Conservation (phyloP, 2,329 filamentous ascomycete species). For the Colletotrichum graminicola region DNA sequence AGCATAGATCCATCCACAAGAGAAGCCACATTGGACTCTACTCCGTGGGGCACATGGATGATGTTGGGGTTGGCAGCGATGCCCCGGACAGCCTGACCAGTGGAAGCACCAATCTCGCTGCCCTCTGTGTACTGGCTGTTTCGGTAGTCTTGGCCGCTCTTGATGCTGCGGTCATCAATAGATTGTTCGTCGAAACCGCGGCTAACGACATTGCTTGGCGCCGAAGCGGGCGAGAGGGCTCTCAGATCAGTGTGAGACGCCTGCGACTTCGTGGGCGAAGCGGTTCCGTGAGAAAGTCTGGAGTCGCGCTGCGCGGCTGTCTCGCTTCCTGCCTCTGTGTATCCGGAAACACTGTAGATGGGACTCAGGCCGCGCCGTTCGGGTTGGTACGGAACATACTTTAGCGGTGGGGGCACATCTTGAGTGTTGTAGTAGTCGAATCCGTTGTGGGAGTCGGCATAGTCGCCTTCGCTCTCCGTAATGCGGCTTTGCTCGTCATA, state of each 20-base stretch:
- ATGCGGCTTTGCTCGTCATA: conserved; percentile 42
- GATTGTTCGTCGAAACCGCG: conserved; percentile 67
- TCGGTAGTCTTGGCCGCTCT: conserved; percentile 68
- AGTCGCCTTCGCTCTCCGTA: conserved; percentile 46
- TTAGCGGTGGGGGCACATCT: conserved; percentile 73
- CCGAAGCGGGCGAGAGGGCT: conserved; percentile 66
- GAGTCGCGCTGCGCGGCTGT: conserved; percentile 69
- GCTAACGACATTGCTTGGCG: conserved; percentile 62
- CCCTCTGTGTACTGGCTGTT: conserved; percentile 64
- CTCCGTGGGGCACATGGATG: conserved; percentile 76
- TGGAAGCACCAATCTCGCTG: conserved; percentile 70
- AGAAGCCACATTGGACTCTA: conserved; percentile 93
- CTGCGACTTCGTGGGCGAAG: conserved; percentile 70
- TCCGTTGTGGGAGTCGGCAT: conserved; percentile 57
- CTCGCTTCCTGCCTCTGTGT: conserved; percentile 77
- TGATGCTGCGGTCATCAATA: conserved; percentile 66
- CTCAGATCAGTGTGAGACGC: conserved; percentile 54
- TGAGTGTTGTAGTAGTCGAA: conserved; percentile 69
- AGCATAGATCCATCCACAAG: conserved; percentile 80
- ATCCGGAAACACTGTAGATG: conserved; percentile 92
- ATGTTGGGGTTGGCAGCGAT: conserved; percentile 82
- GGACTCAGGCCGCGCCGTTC: conserved; percentile 83
- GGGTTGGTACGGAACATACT: conserved; percentile 76
- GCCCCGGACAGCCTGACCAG: conserved; percentile 78
- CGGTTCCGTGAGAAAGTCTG: conserved; percentile 61